Percentiles rank a stretch among this genome's conserved stretches.
These are phyloP conservation scores for Actinomortierella ambigua DNA, from an alignment of 371 early-diverging fungal species.

Conservation along the genomic window DNA sequence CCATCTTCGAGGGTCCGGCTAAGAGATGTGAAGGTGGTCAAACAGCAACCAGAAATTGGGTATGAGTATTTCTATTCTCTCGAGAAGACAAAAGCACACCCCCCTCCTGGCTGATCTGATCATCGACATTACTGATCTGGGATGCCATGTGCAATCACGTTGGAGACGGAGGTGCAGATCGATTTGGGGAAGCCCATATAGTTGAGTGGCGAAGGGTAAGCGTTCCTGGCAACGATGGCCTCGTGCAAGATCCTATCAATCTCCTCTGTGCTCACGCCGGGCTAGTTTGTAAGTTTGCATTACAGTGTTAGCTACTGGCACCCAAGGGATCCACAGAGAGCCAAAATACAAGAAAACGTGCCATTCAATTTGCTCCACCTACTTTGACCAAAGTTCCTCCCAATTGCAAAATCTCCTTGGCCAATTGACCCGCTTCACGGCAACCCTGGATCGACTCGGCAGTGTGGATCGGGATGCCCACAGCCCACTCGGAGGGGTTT, in stretches of 20 bases:
- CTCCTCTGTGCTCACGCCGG: constrained; percentile 74
- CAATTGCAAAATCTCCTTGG: constrained; percentile 62
- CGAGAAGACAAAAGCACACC: neutral
- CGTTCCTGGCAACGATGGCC: constrained; percentile 65
- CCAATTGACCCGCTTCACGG: constrained; percentile 70
- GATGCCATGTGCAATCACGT: constrained; percentile 92
- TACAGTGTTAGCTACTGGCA: no score
- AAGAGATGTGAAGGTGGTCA: neutral
- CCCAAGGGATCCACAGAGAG: no score
- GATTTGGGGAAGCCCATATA: constrained; percentile 89
- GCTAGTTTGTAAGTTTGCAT: constrained; percentile 41
- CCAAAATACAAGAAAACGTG: neutral
- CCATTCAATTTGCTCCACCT: neutral
- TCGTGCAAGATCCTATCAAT: constrained; percentile 78
- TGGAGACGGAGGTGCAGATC: constrained; percentile 83
- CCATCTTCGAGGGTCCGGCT: constrained; percentile 75
- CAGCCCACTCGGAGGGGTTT: constrained; percentile 62
- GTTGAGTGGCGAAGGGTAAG: constrained; percentile 89
- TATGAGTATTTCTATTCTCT: neutral
- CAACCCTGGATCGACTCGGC: constrained; percentile 66
- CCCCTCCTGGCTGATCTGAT: neutral
- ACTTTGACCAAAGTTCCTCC: constrained; percentile 55
- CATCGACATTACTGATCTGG: constrained; percentile 66
- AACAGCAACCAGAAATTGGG: constrained; percentile 11
- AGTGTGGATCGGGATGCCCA: constrained; percentile 49